Evolutionary conservation across 2,329 filamentous ascomycete species (phyloP).

Genomic region (Alternaria tenuissima): DNA sequence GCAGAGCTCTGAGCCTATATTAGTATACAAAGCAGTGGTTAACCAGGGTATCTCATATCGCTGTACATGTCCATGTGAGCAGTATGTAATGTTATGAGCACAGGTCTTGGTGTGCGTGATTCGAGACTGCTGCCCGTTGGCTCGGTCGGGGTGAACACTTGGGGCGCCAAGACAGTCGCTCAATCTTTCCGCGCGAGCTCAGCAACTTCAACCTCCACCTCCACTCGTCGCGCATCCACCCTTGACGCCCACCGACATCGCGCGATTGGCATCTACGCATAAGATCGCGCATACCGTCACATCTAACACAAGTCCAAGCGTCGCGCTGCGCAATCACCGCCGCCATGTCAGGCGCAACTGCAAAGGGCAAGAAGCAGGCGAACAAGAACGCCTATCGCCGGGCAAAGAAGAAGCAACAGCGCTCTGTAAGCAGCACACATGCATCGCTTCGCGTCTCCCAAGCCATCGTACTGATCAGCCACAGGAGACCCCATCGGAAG

Average conservation of each 20-base stretch:
- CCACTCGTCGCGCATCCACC: slow-evolving; percentile 6
- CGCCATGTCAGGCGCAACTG: slow-evolving; percentile 41
- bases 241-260: slow-evolving; percentile 4
- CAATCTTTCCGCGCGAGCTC: slow-evolving; percentile 20
- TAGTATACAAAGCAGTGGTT: background rate
- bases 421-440: slow-evolving; percentile 57
- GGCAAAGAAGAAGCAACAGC: slow-evolving; percentile 94
- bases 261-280: background rate
- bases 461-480: slow-evolving; percentile 26
- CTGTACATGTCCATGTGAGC: background rate
- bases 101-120: background rate
- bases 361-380: slow-evolving; percentile 65
- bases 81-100: background rate
- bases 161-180: slow-evolving; percentile 13
- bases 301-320: background rate
- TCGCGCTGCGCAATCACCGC: slow-evolving; percentile 20
- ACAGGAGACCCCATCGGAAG: slow-evolving; percentile 48
- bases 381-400: slow-evolving; percentile 94
- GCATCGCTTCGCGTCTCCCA: background rate
- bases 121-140: background rate
- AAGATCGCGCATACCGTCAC: background rate
- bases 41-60: background rate
- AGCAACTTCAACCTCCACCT: slow-evolving; percentile 12
- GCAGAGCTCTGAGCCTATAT: background rate
- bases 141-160: background rate